Conservation (phyloP, 768 basidiomycete species). For the Serendipita sp. region DNA sequence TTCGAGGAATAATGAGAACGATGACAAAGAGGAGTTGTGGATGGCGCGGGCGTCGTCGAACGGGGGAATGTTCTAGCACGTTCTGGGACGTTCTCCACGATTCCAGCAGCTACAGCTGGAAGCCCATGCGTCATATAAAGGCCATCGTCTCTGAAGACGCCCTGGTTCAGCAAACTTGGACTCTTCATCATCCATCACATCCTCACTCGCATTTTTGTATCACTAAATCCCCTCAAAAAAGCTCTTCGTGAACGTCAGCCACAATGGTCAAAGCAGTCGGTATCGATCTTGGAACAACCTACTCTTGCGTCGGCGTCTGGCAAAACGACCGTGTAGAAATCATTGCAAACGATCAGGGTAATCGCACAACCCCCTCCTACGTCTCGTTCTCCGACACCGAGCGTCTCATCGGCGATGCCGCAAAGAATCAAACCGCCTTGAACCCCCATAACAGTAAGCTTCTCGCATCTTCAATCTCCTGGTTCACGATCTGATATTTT, state of each 20-base stretch:
- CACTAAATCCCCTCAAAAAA: background rate
- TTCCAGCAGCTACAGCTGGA: background rate
- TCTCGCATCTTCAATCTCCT: constrained; percentile 9
- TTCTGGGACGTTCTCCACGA: background rate
- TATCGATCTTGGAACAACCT: constrained; percentile 82
- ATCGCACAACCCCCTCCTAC: constrained; percentile 91
- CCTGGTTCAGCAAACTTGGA: background rate
- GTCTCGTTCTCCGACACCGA: constrained; percentile 90
- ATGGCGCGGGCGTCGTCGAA: background rate
- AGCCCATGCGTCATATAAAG: background rate
- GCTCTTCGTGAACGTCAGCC: background rate
- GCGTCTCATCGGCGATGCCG: constrained; percentile 97
- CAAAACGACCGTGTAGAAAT: constrained; percentile 99
- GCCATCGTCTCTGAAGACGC: background rate
- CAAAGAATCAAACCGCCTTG: constrained; percentile 98
- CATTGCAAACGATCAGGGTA: constrained; percentile 90
- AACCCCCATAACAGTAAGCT: constrained; percentile 76
- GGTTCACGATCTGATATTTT: background rate
- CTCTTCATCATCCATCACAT: background rate
- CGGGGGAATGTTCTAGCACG: background rate
- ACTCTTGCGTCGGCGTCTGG: constrained; percentile 98
- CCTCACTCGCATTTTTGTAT: background rate
- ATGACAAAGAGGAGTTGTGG: background rate
- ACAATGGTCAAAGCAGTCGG: constrained; percentile 56
- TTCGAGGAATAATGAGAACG: background rate